A percentile compares a stretch with the other conserved stretches of the same genome.
Conservation (phyloP, 1,284 basidiomycete species). For the Cutaneotrichosporon cyanovorans region DNA sequence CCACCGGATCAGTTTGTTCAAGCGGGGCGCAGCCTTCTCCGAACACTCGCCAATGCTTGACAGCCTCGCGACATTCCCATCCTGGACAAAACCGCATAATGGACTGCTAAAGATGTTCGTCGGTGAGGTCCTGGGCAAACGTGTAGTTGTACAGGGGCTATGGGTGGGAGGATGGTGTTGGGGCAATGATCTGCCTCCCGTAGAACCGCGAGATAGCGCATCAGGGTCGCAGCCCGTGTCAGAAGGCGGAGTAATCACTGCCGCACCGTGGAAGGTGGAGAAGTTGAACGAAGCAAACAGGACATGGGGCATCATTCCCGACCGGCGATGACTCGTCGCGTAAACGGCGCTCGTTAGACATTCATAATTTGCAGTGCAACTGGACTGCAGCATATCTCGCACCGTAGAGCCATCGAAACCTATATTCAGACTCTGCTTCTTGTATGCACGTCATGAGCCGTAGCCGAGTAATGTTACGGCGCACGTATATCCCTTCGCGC, state of each 20-base stretch:
- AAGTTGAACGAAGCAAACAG: background rate
- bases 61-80: slow-evolving; percentile 74
- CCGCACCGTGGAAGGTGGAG: slow-evolving; percentile 5
- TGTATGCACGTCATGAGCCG: too few relatives aligned
- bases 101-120: slow-evolving; percentile 96
- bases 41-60: slow-evolving; percentile 88
- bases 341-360: too few relatives aligned
- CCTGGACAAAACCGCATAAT: slow-evolving; percentile 80
- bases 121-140: slow-evolving; percentile 88
- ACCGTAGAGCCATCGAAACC: too few relatives aligned
- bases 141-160: slow-evolving; percentile 94
- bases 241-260: slow-evolving; percentile 3
- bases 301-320: background rate
- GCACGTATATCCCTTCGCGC: too few relatives aligned
- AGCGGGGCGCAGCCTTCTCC: slow-evolving; percentile 70
- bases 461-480: too few relatives aligned
- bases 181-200: slow-evolving; percentile 25
- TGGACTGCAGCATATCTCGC: too few relatives aligned
- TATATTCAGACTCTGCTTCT: too few relatives aligned
- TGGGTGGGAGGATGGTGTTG: slow-evolving; percentile 63
- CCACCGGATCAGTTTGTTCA: slow-evolving; percentile 69
- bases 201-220: background rate
- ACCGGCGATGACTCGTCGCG: too few relatives aligned
- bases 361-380: too few relatives aligned
- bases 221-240: background rate